These are phyloP conservation scores for Leptomonas seymouri DNA, from an alignment of 208 protist genomes.

Conservation along the genomic window DNA sequence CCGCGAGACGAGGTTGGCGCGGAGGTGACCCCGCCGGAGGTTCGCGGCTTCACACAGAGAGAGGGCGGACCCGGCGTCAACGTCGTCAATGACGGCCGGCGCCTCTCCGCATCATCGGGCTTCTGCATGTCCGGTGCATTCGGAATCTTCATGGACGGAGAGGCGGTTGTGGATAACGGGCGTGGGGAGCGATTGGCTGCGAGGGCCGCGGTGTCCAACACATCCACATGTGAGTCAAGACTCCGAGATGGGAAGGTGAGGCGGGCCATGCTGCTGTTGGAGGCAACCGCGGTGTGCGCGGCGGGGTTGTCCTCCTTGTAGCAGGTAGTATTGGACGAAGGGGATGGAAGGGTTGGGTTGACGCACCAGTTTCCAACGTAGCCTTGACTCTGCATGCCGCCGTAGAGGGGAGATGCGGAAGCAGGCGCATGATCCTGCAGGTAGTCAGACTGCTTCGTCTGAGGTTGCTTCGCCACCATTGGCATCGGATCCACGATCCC, in stretches of 20 bases:
- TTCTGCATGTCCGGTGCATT: background rate
- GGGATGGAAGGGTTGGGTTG: background rate
- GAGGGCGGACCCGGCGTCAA: background rate
- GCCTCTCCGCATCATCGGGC: background rate
- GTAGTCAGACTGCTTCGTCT: background rate
- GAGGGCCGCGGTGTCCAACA: slow-evolving; percentile 7
- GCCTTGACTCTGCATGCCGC: background rate
- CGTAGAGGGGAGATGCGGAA: background rate
- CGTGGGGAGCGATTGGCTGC: slow-evolving; percentile 5
- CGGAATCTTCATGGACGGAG: background rate
- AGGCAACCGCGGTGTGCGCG: background rate
- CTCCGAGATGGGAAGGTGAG: slow-evolving; percentile 4
- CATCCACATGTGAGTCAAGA: background rate
- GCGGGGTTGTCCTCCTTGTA: background rate
- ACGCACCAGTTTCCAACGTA: background rate
- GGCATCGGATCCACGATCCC: background rate
- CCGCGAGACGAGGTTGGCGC: slow-evolving; percentile 4
- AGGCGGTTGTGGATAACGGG: slow-evolving; percentile 6
- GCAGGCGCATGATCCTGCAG: background rate
- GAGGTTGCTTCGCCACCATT: background rate
- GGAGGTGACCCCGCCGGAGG: slow-evolving; percentile 5
- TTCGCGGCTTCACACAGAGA: slow-evolving; percentile 5
- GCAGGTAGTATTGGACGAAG: background rate
- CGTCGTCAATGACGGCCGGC: slow-evolving; percentile 1
- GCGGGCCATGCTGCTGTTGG: background rate